Base-by-base conservation (phyloP, 306 rosid genomes). In the Hippophae rhamnoides region DNA sequence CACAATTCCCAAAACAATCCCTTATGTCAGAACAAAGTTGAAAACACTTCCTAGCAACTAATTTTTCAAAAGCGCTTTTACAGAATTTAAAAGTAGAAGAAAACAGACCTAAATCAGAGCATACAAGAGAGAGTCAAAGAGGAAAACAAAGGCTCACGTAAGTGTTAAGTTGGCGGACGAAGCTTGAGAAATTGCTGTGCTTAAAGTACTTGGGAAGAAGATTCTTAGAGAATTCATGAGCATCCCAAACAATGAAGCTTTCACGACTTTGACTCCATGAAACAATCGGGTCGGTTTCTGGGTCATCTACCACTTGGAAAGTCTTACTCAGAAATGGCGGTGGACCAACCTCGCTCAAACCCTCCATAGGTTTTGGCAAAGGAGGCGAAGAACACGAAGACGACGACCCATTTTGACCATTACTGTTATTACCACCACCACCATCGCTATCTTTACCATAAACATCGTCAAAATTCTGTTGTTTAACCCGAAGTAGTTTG, bases 141-240 rank as follows among this genome's bases (percentile, higher is more conserved):
- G 18, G 27, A 54, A 27, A 38, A 6, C 0, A 0, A 31, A 11
- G 10, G 70, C 84, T 79, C 57, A 92, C 99, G 2, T 92, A 92
- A 62, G 96, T 92, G 13, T 92, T 92, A 61, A 92, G 99, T 74
- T 92, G 99, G 66, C 99, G 99, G 56, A 92, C 67, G 78, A 92
- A 92, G 82, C 99, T 92, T n/a, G 99, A 85, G 82, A 92, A 85
- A 60, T 88, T 88, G 44, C 79, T 65, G 69, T 92, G 99, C 71
- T 88, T 92, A 76, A 92, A 88, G 69, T 83, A 82, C 14, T 75
- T 85, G 1, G 96, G 96, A 11, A 92, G 89, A 40, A 87, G 82
- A 38, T 51, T 55, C 57, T 71, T 80, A 31, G 99, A 82, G 68
- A 92, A 84, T 62, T 83, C 86, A 13, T 88, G 89, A 43, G 77